Conservation (phyloP, 495 filamentous ascomycete species). For the Aspergillus indologenus region DNA sequence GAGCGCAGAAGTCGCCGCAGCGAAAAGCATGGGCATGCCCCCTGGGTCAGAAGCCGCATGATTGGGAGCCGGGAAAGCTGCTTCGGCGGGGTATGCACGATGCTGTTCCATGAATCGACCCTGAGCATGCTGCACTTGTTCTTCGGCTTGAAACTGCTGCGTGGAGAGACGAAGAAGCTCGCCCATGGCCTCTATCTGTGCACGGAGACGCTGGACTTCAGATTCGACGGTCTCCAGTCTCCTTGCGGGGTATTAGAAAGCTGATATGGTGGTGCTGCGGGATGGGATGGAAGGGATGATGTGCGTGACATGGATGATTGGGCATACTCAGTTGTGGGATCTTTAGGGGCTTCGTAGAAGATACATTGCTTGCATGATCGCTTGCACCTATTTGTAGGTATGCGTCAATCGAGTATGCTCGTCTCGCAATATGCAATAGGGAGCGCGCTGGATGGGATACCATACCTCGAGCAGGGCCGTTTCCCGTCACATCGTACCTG, state of each 20-base stretch:
- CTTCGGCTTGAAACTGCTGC: neutral
- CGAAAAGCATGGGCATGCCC: neutral
- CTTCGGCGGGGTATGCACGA: neutral
- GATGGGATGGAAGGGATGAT: neutral
- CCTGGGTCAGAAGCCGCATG: neutral
- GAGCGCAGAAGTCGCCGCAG: neutral
- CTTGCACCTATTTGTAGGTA: constrained; percentile 24
- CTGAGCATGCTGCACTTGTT: too few species aligned
- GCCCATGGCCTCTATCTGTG: constrained; percentile 30
- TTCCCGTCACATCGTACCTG: constrained; percentile 42
- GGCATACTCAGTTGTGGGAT: constrained; percentile 32
- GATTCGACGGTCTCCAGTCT: constrained; percentile 34
- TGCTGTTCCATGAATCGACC: constrained; percentile 7
- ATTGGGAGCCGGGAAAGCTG: neutral
- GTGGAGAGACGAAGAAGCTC: constrained; percentile 18
- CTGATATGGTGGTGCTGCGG: neutral
- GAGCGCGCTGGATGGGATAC: neutral
- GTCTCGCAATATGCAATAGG: neutral
- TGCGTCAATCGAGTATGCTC: neutral
- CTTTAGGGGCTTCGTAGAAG: constrained; percentile 38
- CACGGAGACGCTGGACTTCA: constrained; percentile 29
- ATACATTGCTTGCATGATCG: constrained; percentile 35
- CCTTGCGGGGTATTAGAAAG: constrained; percentile 10
- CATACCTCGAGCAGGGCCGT: constrained; percentile 36
- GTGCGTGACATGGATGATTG: neutral